Base-by-base conservation (phyloP, 2,329 filamentous ascomycete species). In the Fusarium napiforme region DNA sequence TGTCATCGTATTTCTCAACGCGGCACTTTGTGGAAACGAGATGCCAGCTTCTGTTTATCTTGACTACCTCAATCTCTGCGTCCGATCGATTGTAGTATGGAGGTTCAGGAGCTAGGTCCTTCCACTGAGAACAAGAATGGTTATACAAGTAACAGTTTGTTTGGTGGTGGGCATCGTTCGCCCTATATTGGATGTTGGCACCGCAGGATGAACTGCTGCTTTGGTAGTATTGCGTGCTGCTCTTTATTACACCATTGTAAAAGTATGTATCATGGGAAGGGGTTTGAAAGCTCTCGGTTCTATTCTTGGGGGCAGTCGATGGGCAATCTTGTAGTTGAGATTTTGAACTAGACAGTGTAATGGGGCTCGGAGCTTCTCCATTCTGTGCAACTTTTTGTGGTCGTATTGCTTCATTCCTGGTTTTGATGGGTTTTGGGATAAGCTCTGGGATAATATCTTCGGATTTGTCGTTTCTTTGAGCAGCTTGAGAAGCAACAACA, bases 21-120 rank as follows among this genome's bases (percentile, higher is more conserved):
- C 50, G 64, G 11, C 39, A 60, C 16, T 66, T 67, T 46, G 62
- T 67, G 7, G 62, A 67, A 19, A 67, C 28, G 18, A 52, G 36
- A 16, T 52, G 32, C 34, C 62, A 67, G n/a, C n/a, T 18, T 15
- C 16, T 15, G 6, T 34, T 34, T 30, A 52, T 60, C 16, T 52
- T 45, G 9, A 60, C 37, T n/a, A 67, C 34, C 46, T 67, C 45
- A 1, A 67, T 52, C 23, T 52, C 28, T 15, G 23, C 45, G 21
- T 36, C 23, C n/a, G 39, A 66, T 34, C 62, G 52, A 30, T 37
- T 18, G 16, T 32, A 52, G 19, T 9, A 40, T 10, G 34, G 53
- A 19, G 15, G 11, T 9, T 14, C 26, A 7, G 21, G 26, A 15
- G 19, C 18, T 15, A n/a, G 12, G 16, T 16, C n/a, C 36, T 21